These are phyloP conservation scores for Monilinia fructicola DNA, from an alignment of 2,329 filamentous ascomycete genomes.

Conservation along the genomic window DNA sequence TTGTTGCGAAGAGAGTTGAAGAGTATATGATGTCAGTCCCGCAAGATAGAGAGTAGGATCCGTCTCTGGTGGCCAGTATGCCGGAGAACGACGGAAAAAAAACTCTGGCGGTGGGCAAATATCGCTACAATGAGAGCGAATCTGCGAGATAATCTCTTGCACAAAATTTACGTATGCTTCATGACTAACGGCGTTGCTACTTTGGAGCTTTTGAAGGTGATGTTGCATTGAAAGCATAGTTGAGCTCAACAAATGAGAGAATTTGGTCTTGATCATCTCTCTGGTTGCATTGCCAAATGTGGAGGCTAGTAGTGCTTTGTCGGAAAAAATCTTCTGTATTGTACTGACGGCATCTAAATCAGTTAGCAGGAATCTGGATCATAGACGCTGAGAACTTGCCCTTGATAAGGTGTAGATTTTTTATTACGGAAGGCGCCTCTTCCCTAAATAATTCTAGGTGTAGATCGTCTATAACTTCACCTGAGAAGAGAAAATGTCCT, in stretches of 20 bases:
- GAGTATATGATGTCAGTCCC: slow-evolving; percentile 35
- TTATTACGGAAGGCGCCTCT: neutral
- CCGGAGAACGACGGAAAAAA: slow-evolving; percentile 32
- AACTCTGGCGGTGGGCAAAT: slow-evolving; percentile 35
- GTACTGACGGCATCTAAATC: slow-evolving; percentile 8
- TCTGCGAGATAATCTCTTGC: slow-evolving; percentile 31
- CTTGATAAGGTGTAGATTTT: slow-evolving; percentile 18
- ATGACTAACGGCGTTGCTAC: slow-evolving; percentile 27
- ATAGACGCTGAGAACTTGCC: neutral
- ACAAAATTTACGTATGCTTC: slow-evolving; percentile 33
- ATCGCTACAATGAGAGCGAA: slow-evolving; percentile 34
- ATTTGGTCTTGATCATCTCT: slow-evolving; percentile 26
- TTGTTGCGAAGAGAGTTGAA: slow-evolving; percentile 30
- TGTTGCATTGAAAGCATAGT: slow-evolving; percentile 35
- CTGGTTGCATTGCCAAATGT: slow-evolving; percentile 18
- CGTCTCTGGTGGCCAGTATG: slow-evolving; percentile 37
- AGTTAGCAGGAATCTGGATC: neutral
- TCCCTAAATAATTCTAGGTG: neutral
- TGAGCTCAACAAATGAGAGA: slow-evolving; percentile 32
- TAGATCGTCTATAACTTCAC: neutral
- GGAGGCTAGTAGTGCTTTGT: slow-evolving; percentile 26
- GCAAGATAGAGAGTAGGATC: slow-evolving; percentile 38
- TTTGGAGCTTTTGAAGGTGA: slow-evolving; percentile 31
- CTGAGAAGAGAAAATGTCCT: slow-evolving; percentile 9
- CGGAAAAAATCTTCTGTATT: slow-evolving; percentile 25